Evolutionary conservation across 2,329 filamentous ascomycete species (phyloP), one percentile per base, ranked within the genome.

Genomic region (Orbilia ellipsospora): DNA sequence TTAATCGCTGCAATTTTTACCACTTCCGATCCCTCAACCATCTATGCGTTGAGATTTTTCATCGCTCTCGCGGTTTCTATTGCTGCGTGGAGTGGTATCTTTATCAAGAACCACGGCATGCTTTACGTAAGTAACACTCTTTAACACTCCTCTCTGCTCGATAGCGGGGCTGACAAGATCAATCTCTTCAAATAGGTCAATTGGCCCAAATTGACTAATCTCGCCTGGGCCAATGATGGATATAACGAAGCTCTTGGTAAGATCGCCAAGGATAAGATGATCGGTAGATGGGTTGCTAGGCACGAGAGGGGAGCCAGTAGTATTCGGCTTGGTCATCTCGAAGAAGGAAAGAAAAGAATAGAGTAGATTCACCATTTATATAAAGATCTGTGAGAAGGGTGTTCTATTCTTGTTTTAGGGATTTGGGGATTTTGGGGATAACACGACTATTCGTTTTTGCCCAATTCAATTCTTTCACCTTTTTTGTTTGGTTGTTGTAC

Each of bases 311-410:
- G 93, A 1, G 87, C 92, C 77, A 97, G 93, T 83, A 79, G 78
- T 42, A 78, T 79, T 42, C 77, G 79, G 55, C 64, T 80, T 61
- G 78, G 80, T 26, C 78, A 79, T 44, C 66, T 80, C 8, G 95
- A 99, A 82, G 95, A 99, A 83, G 95, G 95, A 63, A 99, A 99
- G 87, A 99, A 97, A 88, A 92, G 95, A 82, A 96, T 96, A 81
- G 95, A 99, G 82, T 94, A 87, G 79, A 64, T 36, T 6, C 8
- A 36, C 31, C 10, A 36, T 10, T 4, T 36, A 36, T 36, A 36
- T 36, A 36, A 36, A 36, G 5, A 6, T 36, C 31, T 2, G 31
- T 6, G 31, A 36, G 31, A 36, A 6, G 31, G 31, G 5, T 7
- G 3, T 36, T 6, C 5, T 36, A 36, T 36, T 36, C 31, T 36